Base-by-base conservation (phyloP, 1,284 basidiomycete species). In the Malassezia obtusa region DNA sequence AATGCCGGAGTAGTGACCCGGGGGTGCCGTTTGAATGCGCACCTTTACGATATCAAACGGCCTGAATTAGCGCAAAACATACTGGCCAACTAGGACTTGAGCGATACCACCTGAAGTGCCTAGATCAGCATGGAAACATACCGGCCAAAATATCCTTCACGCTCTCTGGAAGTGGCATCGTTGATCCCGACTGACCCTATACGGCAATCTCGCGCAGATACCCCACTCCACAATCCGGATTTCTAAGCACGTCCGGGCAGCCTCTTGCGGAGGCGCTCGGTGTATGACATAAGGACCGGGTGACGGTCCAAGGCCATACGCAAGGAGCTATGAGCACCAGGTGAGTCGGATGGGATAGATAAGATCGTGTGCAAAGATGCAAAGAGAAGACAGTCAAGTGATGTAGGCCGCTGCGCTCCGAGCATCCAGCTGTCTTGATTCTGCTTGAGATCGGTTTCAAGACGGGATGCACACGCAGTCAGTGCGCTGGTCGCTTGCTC, bases 31-130 rank as follows among this genome's bases (percentile, higher is more conserved):
- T 82, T 98, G 92, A 80, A 96, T 86, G 59, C 91, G 83, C 81
- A 80, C 79, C 83, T 95, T 95, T 77, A 92, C 86, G 61, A 94
- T 94, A 76, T 95, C 91, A 73, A 95, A 92, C 17, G 89, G 88
- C 24, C 41, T 49, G 26, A 3, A 14, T 30, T 7, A 14, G 33
- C 14, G 26, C n/a, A 17, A 31, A 22, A 50, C 44, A 19, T 26
- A 50, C 76, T 94, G 90, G 40, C 89, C 89, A 48, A 92, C 89
- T 37, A 94, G 79, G 32, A 87, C 89, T 79, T 94, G 89, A 45
- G 85, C 83, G 64, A 91, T 84, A 41, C 89, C 89, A 45, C 89
- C 89, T 25, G 82, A 81, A 17, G 87, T 89, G 47, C 61, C 61
- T 43, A 30, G 10, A 10, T 10, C 17, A 14, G 19, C 19, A 39